phyloP scores from a whole-genome alignment of 192 early-diverging fungal genomes.

The Coemansia umbellata region DNA sequence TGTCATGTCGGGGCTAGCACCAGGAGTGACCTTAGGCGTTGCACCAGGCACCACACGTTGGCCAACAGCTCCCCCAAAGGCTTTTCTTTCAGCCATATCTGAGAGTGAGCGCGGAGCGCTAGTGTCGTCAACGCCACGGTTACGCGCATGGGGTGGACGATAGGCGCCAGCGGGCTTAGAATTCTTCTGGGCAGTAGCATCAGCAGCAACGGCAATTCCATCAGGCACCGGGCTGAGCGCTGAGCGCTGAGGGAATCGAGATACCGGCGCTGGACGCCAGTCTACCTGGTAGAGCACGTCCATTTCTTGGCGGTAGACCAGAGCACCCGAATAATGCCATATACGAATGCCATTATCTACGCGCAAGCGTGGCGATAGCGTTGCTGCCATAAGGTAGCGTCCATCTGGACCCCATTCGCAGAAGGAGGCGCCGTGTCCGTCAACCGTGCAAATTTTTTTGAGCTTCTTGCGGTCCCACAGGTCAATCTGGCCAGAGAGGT shows the following conservation, averaged over 20 bases:
- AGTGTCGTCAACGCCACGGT: conserved; percentile 15
- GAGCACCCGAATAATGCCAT: conserved; percentile 90
- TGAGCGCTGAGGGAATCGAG: conserved; percentile 73
- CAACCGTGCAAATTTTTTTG: conserved; percentile 76
- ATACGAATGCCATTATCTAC: conserved; percentile 97
- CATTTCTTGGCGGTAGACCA: conserved; percentile 70
- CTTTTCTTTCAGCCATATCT: conserved; percentile 33
- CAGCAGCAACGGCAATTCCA: conserved; percentile 47
- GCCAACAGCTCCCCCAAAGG: conserved; percentile 16
- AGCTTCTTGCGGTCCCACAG: conserved; percentile 89
- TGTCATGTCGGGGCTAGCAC: conserved; percentile 15
- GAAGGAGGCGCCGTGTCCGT: conserved; percentile 77
- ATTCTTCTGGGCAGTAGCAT: conserved; percentile 15
- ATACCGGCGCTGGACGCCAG: conserved; percentile 63
- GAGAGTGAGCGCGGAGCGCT: conserved; percentile 37
- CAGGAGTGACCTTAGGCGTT: conserved; percentile 32
- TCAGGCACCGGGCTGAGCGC: conserved; percentile 70
- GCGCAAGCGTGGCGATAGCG: conserved; percentile 86
- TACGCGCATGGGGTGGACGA: conserved; percentile 66
- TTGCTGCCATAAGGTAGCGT: conserved; percentile 88
- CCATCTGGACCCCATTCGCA: conserved; percentile 94
- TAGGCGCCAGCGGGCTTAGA: conserved; percentile 60
- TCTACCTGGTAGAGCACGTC: conserved; percentile 86
- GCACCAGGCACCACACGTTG: conserved; percentile 23
- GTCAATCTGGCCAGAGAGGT: conserved; percentile 88